These are phyloP conservation scores for Spathaspora hagerdaliae DNA, from an alignment of 805 yeast genomes.

Conservation along the genomic window DNA sequence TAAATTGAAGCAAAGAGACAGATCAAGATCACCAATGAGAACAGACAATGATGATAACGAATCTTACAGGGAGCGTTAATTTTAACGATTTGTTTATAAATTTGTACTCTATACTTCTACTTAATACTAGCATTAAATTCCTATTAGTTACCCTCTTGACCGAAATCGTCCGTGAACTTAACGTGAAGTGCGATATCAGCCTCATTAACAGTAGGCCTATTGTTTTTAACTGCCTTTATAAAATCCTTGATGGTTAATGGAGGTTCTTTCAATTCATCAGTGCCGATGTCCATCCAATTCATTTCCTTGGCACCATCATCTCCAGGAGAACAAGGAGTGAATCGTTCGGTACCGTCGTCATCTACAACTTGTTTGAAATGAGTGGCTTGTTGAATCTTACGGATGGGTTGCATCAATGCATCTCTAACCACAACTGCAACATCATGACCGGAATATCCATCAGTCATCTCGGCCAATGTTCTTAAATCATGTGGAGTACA, in stretches of 20 bases:
- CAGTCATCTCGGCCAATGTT: conserved; percentile 86
- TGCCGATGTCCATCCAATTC: conserved; percentile 89
- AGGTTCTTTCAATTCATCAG: conserved; percentile 89
- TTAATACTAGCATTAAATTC: background rate
- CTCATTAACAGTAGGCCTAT: conserved; percentile 92
- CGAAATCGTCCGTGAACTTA: conserved; percentile 90
- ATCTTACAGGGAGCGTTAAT: background rate
- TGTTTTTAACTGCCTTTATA: conserved; percentile 83
- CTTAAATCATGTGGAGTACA: conserved; percentile 70
- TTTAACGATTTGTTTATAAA: too few species aligned
- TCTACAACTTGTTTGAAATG: conserved; percentile 70
- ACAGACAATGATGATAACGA: background rate
- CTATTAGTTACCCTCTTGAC: conserved; percentile 88
- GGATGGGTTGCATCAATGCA: conserved; percentile 95
- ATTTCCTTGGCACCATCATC: conserved; percentile 79
- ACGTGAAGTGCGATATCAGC: conserved; percentile 78
- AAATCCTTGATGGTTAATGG: conserved; percentile 87
- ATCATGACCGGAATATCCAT: conserved; percentile 97
- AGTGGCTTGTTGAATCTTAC: conserved; percentile 93
- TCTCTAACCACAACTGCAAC: conserved; percentile 94
- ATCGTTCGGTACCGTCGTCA: conserved; percentile 41
- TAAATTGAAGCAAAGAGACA: conserved; percentile 21
- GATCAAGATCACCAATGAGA: conserved; percentile 18
- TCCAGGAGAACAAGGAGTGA: conserved; percentile 98
- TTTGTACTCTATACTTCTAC: too few species aligned